phyloP scores from a whole-genome alignment of 345 rosid genomes.

The Excoecaria cochinchinensis region DNA sequence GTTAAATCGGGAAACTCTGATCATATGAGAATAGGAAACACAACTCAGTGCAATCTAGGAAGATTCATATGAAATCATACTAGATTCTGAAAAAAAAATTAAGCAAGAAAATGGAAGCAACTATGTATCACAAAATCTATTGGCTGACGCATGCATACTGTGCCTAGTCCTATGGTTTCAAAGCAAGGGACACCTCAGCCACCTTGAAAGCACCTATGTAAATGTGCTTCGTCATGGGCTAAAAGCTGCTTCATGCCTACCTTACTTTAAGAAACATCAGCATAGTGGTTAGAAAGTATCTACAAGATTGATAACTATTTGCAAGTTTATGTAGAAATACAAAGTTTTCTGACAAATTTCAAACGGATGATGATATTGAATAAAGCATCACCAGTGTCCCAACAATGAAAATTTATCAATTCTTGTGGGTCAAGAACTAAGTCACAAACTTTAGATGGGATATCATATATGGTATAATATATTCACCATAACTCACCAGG shows the following conservation, averaged over 20 bases:
- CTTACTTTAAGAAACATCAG: not conserved
- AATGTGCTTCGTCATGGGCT: not conserved
- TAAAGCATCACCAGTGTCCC: not conserved
- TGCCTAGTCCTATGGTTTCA: not conserved
- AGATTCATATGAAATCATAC: not conserved
- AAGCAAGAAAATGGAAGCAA: not conserved
- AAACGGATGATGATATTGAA: not conserved
- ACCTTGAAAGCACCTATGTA: not conserved
- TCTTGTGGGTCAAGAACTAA: not conserved
- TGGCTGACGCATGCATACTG: not conserved
- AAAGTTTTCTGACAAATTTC: not conserved
- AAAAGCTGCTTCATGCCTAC: not conserved
- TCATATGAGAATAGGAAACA: not conserved
- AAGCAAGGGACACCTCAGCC: not conserved
- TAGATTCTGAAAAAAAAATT: not conserved
- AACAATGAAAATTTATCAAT: not conserved
- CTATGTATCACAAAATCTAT: not conserved
- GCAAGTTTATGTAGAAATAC: not conserved
- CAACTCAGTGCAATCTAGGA: not conserved
- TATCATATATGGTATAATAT: not conserved
- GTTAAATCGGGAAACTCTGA: not conserved
- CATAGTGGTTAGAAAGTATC: not conserved
- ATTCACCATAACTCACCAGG: slow-evolving; percentile 62
- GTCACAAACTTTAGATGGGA: not conserved
- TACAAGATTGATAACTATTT: not conserved